phyloP scores from a whole-genome alignment of 192 early-diverging fungal species.

The Chytriomyces sp. region DNA sequence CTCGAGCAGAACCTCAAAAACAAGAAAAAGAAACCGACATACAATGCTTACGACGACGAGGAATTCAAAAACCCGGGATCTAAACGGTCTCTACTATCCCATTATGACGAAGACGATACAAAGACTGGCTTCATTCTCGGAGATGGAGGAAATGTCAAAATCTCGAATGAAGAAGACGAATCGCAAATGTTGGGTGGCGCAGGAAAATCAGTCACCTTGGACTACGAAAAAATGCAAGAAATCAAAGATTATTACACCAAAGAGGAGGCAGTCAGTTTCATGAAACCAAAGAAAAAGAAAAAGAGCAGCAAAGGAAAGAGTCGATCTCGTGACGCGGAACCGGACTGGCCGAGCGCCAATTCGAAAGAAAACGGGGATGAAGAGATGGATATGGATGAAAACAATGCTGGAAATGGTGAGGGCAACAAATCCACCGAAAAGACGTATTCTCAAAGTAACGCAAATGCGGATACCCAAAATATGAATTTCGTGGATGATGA shows the following conservation, averaged over 20 bases:
- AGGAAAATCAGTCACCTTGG: conserved; percentile 47
- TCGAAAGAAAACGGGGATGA: conserved; percentile 22
- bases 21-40: conserved; percentile 69
- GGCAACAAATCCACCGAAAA: background rate
- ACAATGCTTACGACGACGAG: conserved; percentile 78
- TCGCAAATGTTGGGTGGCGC: conserved; percentile 51
- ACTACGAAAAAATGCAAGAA: conserved; percentile 56
- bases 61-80: conserved; percentile 49
- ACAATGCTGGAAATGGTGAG: background rate
- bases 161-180: conserved; percentile 39
- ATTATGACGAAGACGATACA: conserved; percentile 80
- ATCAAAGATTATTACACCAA: conserved; percentile 90
- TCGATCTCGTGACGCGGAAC: conserved; percentile 16
- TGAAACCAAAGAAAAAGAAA: conserved; percentile 83
- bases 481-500: conserved; percentile 93
- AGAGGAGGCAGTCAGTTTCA: conserved; percentile 74
- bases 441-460: conserved; percentile 34
- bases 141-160: conserved; percentile 51
- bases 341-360: conserved; percentile 25
- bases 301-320: conserved; percentile 27
- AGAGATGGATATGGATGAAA: conserved; percentile 45
- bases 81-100: conserved; percentile 66
- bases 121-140: conserved; percentile 61
- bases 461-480: conserved; percentile 46
- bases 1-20: conserved; percentile 75